Evolutionary conservation across 139 green algal species (phyloP).

Genomic region (Chlamydomonas sp.): DNA sequence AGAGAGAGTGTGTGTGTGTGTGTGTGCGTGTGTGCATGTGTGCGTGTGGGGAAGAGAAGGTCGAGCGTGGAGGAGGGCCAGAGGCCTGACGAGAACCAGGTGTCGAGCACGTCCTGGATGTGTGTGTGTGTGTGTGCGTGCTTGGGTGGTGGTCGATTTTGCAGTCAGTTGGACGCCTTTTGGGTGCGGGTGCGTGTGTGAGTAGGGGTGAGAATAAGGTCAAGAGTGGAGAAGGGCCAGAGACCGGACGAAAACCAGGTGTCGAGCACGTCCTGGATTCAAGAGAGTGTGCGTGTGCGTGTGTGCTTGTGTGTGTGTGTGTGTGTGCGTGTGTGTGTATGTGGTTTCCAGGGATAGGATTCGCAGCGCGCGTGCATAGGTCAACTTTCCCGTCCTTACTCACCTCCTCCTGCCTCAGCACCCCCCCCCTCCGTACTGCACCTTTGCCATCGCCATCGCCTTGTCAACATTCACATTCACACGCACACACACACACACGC

Average conservation of each 20-base stretch:
- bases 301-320: background rate
- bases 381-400: no score
- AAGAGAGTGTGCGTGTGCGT: no score
- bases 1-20: constrained; percentile 37
- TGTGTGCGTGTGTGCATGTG: background rate
- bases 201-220: no score
- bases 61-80: constrained; percentile 92
- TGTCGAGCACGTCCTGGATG: constrained; percentile 90
- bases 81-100: constrained; percentile 91
- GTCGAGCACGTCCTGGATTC: constrained; percentile 94
- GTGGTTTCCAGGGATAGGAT: no score
- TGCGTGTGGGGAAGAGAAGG: background rate
- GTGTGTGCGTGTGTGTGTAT: background rate
- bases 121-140: background rate
- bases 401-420: background rate
- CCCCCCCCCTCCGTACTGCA: no score
- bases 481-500: no score
- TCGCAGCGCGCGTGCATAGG: no score
- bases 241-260: constrained; percentile 94
- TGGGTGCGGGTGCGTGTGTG: no score
- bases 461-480: no score
- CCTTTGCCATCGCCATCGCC: no score
- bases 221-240: constrained; percentile 89
- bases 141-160: no score
- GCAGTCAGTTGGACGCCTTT: no score